Base-by-base conservation (phyloP, 176 grass and related monocot genomes). In the Musa itinerans region DNA sequence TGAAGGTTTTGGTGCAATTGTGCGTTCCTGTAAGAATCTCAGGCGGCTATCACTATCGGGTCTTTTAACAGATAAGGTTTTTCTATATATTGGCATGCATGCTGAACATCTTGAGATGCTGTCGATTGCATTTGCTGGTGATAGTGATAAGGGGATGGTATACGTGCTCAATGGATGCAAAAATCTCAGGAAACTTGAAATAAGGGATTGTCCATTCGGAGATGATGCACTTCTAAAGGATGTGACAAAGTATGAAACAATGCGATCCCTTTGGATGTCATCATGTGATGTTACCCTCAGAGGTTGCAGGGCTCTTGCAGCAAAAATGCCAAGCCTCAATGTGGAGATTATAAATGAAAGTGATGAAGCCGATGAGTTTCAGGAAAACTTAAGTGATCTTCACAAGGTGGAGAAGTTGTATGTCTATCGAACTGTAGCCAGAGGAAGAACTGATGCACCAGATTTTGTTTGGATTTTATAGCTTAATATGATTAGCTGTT, bases 211-310 rank as follows among this genome's bases (percentile, higher is more conserved):
- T 34, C 66, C 66, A 27, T 69, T 69, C 17, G 66, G 29, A 1
- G 66, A 69, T 69, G 66, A 23, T 50, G 66, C 66, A 17, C 66
- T 69, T 69, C 43, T 69, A 5, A 27, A 50, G 66, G 66, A 69
- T 17, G 29, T 69, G 26, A 27, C 25, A 16, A 69, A 69, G 27
- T 69, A 69, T 69, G 66, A 50, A 48, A 69, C 66, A 69, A 69
- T 69, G 66, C 66, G 66, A 69, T 69, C 66, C 66, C 66, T 69
- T 69, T 69, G 66, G 66, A 69, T 69, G 66, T 69, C 66, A 9
- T 69, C 66, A 23, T 69, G 66, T 69, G 29, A 69, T 50, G 29
- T 69, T 69, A 69, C 29, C 29, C 14, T 69, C 27, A 9, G 27
- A 27, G 66, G 66, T 43, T 69, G 66, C 66, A 69, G 43, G 19